phyloP scores from a whole-genome alignment of 1,139 yeast genomes.

The Yamadazyma dendronema region DNA sequence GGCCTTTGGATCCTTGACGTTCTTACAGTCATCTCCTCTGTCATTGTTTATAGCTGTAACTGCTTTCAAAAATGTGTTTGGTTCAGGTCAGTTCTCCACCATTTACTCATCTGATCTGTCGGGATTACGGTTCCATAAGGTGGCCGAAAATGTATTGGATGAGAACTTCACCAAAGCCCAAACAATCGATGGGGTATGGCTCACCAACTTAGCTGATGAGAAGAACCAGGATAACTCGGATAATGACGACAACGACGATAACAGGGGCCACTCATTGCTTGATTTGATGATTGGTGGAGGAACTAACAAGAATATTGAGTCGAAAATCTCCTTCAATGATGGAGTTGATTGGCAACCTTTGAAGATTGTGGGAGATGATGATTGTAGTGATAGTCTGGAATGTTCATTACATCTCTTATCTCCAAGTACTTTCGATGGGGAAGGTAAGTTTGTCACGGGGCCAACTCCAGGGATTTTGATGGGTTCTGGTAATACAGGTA shows the following conservation, averaged over 20 bases:
- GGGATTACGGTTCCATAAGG: conserved; percentile 54
- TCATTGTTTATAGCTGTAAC: conserved; percentile 55
- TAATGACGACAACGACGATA: conserved; percentile 10
- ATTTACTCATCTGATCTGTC: conserved; percentile 62
- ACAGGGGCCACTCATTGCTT: conserved; percentile 18
- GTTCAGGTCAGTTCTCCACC: conserved; percentile 28
- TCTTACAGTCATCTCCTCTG: conserved; percentile 55
- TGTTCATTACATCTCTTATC: conserved; percentile 61
- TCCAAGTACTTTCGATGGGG: conserved; percentile 51
- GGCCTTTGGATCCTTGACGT: conserved; percentile 43
- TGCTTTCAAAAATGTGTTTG: conserved; percentile 17
- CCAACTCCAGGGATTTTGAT: conserved; percentile 74
- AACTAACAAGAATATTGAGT: conserved; percentile 15
- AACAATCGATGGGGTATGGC: conserved; percentile 70
- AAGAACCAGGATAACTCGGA: conserved; percentile 14
- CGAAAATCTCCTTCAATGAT: conserved; percentile 56
- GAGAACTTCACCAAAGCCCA: conserved; percentile 51
- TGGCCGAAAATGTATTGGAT: conserved; percentile 44
- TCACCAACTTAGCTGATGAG: conserved; percentile 44
- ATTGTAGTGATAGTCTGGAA: conserved; percentile 39
- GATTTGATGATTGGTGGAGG: conserved; percentile 31
- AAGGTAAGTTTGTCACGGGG: conserved; percentile 55
- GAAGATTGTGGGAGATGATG: conserved; percentile 42
- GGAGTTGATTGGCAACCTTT: conserved; percentile 63
- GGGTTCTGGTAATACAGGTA: conserved; percentile 57